phyloP scores from a whole-genome alignment of 441 rosid species.

The Erodium texanum region DNA sequence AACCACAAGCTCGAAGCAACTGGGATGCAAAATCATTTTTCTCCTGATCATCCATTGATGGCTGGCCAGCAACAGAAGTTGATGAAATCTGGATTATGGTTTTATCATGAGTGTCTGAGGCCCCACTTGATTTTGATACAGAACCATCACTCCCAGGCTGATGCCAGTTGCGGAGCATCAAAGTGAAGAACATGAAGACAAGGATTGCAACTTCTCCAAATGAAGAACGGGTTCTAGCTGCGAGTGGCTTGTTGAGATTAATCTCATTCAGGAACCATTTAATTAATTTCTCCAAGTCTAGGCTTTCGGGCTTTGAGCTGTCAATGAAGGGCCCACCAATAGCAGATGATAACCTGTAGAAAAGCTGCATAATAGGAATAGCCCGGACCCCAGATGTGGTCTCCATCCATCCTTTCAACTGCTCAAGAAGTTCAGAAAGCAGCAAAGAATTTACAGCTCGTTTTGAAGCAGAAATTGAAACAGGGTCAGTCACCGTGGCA shows the following conservation, averaged over 20 bases:
- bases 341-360: slow-evolving; percentile 95
- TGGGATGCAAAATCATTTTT: slow-evolving; percentile 85
- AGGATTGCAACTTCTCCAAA: slow-evolving; percentile 94
- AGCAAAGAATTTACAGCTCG: slow-evolving; percentile 94
- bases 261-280: slow-evolving; percentile 91
- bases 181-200: slow-evolving; percentile 97
- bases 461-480: slow-evolving; percentile 94
- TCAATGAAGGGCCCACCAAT: slow-evolving; percentile 96
- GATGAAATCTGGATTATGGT: slow-evolving; percentile 34
- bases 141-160: slow-evolving; percentile 87
- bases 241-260: slow-evolving; percentile 67
- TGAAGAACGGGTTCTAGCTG: slow-evolving; percentile 57
- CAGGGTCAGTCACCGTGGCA: slow-evolving; percentile 61
- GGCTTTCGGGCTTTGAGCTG: slow-evolving; percentile 72
- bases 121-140: slow-evolving; percentile 45
- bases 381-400: slow-evolving; percentile 83
- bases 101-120: slow-evolving; percentile 57
- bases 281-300: slow-evolving; percentile 83
- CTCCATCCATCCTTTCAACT: slow-evolving; percentile 97
- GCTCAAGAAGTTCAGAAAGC: slow-evolving; percentile 87
- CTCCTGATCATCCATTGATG: slow-evolving; percentile 69
- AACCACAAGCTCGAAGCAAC: slow-evolving; percentile 76
- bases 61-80: slow-evolving; percentile 44
- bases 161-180: slow-evolving; percentile 99
- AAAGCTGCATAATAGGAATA: slow-evolving; percentile 94